Evolutionary conservation across 2,329 filamentous ascomycete genomes (phyloP).

Genomic region (Chaetomiaceae sp.): DNA sequence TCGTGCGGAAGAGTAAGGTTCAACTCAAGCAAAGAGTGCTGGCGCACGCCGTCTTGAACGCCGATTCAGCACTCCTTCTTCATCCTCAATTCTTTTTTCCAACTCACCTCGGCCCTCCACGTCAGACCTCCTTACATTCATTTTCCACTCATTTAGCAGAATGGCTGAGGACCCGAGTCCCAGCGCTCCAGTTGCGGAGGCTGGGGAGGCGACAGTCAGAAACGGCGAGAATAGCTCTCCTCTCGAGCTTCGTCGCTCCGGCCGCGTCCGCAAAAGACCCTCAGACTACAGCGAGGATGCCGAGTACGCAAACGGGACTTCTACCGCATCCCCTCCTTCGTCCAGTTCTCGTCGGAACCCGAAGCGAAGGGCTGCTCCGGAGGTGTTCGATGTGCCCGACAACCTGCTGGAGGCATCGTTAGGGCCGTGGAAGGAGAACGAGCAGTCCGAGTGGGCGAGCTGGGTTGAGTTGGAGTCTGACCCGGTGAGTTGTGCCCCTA

Average conservation of each 20-base stretch:
- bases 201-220: background rate
- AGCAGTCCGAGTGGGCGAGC: conserved; percentile 61
- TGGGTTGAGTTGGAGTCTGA: conserved; percentile 89
- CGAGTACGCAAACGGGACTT: background rate
- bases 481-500: conserved; percentile 56
- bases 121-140: background rate
- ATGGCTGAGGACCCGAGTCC: background rate
- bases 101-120: background rate
- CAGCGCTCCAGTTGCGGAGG: background rate
- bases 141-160: background rate
- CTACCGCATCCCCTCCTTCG: background rate
- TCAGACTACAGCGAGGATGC: background rate
- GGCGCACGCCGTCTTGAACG: background rate
- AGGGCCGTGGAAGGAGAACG: conserved; percentile 44
- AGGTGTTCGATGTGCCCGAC: conserved; percentile 32
- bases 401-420: conserved; percentile 45
- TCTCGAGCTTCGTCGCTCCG: conserved; percentile 17
- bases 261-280: conserved; percentile 15
- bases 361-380: conserved; percentile 26
- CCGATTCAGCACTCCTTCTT: background rate
- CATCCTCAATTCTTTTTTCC: background rate
- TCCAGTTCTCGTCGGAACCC: conserved; percentile 16
- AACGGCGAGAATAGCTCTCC: background rate
- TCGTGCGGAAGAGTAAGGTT: too few relatives aligned
- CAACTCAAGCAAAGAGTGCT: background rate